Percentiles rank a stretch among this genome's conserved stretches.
These are phyloP conservation scores for Groenewaldozyma salmanticensis DNA, from an alignment of 805 yeast genomes.

Conservation along the genomic window DNA sequence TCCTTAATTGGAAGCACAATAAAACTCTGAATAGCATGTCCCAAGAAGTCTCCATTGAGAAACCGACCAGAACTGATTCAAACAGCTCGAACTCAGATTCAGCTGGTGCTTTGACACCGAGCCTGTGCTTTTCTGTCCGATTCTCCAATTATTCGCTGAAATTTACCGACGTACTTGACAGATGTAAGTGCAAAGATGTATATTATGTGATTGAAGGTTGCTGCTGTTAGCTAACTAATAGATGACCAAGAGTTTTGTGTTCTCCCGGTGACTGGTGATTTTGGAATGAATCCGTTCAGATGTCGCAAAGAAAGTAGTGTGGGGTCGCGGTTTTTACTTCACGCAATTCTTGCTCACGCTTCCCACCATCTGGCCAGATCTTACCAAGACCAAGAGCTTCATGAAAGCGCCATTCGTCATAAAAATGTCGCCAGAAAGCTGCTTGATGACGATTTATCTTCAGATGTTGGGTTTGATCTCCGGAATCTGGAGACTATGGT, in stretches of 20 bases:
- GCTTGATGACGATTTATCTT: background rate
- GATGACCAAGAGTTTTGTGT: slow-evolving; percentile 1
- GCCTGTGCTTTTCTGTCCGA: too few species aligned
- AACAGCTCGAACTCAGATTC: too few species aligned
- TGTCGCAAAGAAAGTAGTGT: background rate
- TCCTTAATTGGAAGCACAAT: too few species aligned
- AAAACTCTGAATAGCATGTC: too few species aligned
- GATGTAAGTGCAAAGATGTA: too few species aligned
- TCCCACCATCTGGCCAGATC: slow-evolving; percentile 1
- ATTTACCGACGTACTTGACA: too few species aligned
- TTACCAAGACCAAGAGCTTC: background rate
- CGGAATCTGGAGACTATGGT: background rate
- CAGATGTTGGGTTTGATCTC: background rate
- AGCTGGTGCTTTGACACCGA: too few species aligned
- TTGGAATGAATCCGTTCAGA: background rate
- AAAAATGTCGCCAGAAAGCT: background rate
- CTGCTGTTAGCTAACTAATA: too few species aligned
- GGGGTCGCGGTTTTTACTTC: background rate
- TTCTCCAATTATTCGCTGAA: too few species aligned
- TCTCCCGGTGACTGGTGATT: background rate
- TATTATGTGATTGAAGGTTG: too few species aligned
- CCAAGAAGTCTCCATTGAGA: too few species aligned
- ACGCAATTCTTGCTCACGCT: background rate
- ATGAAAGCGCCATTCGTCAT: background rate
- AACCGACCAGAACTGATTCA: too few species aligned